Evolutionary conservation across 352 stramenopile genomes (phyloP).

Genomic region (Phytophthora palmivora): DNA sequence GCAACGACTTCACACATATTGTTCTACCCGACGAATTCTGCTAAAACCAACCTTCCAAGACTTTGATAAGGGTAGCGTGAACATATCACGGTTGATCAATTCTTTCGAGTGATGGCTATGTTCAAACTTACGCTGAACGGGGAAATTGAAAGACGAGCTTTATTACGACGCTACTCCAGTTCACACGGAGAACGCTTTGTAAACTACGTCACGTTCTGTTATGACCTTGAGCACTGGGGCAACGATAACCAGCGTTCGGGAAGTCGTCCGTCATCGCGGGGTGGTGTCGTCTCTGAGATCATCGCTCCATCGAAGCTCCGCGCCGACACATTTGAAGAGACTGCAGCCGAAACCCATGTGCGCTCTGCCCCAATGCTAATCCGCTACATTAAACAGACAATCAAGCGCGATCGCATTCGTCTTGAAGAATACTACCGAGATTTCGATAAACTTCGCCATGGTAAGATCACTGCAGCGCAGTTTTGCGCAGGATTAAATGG

Average conservation of each 20-base stretch:
- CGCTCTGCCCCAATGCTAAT: constrained; percentile 76
- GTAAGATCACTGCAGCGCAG: constrained; percentile 74
- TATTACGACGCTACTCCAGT: constrained; percentile 81
- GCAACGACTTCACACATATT: constrained; percentile 66
- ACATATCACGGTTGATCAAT: constrained; percentile 84
- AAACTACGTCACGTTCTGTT: constrained; percentile 89
- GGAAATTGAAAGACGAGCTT: constrained; percentile 55
- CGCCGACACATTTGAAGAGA: constrained; percentile 46
- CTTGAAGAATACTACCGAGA: constrained; percentile 87
- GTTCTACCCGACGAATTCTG: constrained; percentile 64
- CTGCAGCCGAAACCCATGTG: constrained; percentile 33
- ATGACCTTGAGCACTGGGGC: constrained; percentile 72
- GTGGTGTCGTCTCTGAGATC: constrained; percentile 64
- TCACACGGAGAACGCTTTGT: constrained; percentile 76
- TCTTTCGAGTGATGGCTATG: constrained; percentile 82
- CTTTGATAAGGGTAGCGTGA: constrained; percentile 77
- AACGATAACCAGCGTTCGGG: constrained; percentile 35
- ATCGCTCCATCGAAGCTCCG: constrained; percentile 58
- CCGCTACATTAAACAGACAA: constrained; percentile 80
- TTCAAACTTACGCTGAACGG: constrained; percentile 70
- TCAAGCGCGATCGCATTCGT: constrained; percentile 83
- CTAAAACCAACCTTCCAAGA: constrained; percentile 87
- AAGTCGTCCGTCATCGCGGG: constrained; percentile 50
- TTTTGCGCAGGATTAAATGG: constrained; percentile 67
- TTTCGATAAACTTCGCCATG: constrained; percentile 84